Evolutionary conservation across 768 basidiomycete species (phyloP).

Genomic region (Leccinum ochraceum): DNA sequence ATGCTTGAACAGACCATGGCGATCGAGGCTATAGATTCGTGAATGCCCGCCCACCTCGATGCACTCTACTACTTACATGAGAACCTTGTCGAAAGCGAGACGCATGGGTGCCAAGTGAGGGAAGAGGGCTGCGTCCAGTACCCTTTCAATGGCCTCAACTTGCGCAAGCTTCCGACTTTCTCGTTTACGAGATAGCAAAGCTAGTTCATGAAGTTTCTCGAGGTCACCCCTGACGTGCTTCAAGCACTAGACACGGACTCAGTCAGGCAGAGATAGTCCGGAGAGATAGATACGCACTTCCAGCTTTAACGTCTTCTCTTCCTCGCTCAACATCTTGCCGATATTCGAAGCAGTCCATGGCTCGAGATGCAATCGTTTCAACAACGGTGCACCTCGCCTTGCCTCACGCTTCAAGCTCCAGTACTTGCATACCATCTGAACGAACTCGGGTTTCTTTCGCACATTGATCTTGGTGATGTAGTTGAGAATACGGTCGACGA

Average conservation of each 20-base stretch:
- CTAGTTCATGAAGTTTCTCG: slow-evolving; percentile 64
- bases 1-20: slow-evolving; percentile 72
- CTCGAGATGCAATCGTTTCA: slow-evolving; percentile 93
- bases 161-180: slow-evolving; percentile 80
- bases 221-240: slow-evolving; percentile 74
- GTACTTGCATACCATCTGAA: slow-evolving; percentile 81
- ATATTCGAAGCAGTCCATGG: slow-evolving; percentile 90
- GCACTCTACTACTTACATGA: slow-evolving; percentile 48
- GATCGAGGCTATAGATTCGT: slow-evolving; percentile 59
- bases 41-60: slow-evolving; percentile 3
- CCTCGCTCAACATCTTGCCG: slow-evolving; percentile 67
- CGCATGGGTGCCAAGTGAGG: slow-evolving; percentile 63
- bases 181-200: slow-evolving; percentile 69
- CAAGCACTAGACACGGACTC: slow-evolving; percentile 42
- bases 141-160: slow-evolving; percentile 61
- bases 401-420: slow-evolving; percentile 98
- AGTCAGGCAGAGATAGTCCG: neutral
- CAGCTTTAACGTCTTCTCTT: slow-evolving; percentile 80
- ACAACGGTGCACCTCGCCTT: slow-evolving; percentile 86
- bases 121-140: slow-evolving; percentile 66
- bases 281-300: slow-evolving; percentile 51
- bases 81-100: slow-evolving; percentile 67
- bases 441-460: slow-evolving; percentile 74
- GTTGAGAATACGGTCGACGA: slow-evolving; percentile 74
- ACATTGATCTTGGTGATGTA: slow-evolving; percentile 73